Base-by-base conservation (phyloP, 345 rosid species). In the Pugionium dolabratum region DNA sequence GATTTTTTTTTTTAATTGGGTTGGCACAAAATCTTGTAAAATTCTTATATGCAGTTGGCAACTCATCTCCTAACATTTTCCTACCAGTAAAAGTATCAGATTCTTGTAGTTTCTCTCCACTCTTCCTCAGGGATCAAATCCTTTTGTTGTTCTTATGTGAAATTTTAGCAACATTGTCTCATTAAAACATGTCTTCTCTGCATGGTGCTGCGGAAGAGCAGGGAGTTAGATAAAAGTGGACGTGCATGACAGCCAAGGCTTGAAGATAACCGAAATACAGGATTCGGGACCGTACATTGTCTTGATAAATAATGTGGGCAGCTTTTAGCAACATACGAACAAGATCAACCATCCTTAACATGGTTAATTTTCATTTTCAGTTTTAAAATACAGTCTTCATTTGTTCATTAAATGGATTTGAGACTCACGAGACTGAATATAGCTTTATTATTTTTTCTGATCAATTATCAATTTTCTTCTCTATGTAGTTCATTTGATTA, bases 241-340 rank as follows among this genome's bases (percentile, higher is more conserved):
- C 30, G 40, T 45, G 25, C 7, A 43, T 33, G 64, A 35, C 48
- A 61, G 64, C 30, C 59, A 41, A 34, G 47, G 31, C 69, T 74
- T 59, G 33, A 49, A 61, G 49, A 9, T 54, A 45, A 45, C 44
- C 41, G 29, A 60, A 43, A 52, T 36, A 8, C 41, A 44, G 67
- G 66, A 66, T 40, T 46, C 18, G 43, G 4, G 59, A 70, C 25
- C 54, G 69, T 74, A 62, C 69, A 74, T 62, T 34, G n/a, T 60
- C 67, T 67, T 41, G 73, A 49, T 62, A 68, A 54, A 53, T 60
- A 66, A 53, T 46, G 52, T 66, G 68, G 61, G 34, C 41, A 8
- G 66, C 52, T 55, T 54, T 72, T 58, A 66, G 58, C 9, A 53
- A 52, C 58, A 67, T 67, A 55, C 69, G 4, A 67, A 52, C 62